phyloP scores from a whole-genome alignment of 805 yeast genomes.

The Hanseniaspora valbyensis region DNA sequence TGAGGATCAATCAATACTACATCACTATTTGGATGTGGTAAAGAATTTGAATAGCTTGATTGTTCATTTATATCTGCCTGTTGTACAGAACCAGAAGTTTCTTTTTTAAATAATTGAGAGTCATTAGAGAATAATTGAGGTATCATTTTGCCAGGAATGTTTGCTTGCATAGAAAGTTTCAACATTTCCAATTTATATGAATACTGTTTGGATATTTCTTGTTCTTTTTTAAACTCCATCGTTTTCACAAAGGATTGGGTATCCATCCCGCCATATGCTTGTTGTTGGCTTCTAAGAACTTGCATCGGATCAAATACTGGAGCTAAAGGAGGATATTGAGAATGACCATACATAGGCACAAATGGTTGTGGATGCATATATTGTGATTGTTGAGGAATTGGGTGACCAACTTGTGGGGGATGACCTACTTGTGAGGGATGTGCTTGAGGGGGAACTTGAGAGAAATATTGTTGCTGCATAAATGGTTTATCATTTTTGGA shows the following conservation, averaged over 20 bases:
- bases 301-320: not conserved
- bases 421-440: not conserved
- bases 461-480: not conserved
- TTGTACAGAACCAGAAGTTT: not conserved
- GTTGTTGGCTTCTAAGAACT: not conserved
- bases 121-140: constrained; percentile 42
- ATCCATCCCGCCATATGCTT: not conserved
- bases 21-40: constrained; percentile 16
- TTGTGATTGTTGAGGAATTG: not conserved
- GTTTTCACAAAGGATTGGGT: constrained; percentile 40
- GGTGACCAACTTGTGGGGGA: too few species aligned
- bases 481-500: not conserved
- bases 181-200: constrained; percentile 55
- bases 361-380: not conserved
- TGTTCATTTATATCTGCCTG: not conserved
- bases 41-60: not conserved
- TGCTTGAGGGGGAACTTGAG: not conserved
- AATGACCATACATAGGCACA: not conserved
- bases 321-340: not conserved
- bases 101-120: not conserved
- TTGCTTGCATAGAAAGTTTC: constrained; percentile 48
- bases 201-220: constrained; percentile 75
- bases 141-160: constrained; percentile 54
- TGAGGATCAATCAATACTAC: constrained; percentile 10
- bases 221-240: constrained; percentile 51